Conservation (phyloP, 768 basidiomycete genomes). For the Tephrocybe sp. region DNA sequence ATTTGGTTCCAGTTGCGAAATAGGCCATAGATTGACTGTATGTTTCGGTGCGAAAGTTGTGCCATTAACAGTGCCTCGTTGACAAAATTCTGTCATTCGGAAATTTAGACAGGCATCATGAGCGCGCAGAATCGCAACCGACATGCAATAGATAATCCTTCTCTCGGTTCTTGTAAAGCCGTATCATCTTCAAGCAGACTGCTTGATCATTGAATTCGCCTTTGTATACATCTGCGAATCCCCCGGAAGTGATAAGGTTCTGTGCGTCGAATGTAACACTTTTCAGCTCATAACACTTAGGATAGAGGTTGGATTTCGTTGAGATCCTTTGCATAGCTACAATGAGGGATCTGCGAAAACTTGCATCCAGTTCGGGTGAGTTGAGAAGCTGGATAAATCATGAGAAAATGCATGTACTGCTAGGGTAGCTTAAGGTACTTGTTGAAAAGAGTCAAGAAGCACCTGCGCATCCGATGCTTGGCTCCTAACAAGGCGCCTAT, state of each 20-base stretch:
- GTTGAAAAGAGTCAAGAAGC: neutral
- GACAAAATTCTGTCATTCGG: neutral
- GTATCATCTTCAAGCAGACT: slow-evolving; percentile 2
- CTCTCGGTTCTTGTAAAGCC: neutral
- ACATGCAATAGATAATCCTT: neutral
- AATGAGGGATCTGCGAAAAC: neutral
- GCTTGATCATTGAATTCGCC: neutral
- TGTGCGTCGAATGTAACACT: neutral
- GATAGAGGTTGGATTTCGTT: neutral
- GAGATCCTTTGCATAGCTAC: neutral
- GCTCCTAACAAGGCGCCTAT: neutral
- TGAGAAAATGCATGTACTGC: neutral
- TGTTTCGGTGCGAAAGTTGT: slow-evolving; percentile 7
- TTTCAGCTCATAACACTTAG: neutral
- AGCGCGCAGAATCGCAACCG: neutral
- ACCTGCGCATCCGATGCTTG: neutral
- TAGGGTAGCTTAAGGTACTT: neutral
- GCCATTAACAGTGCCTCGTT: slow-evolving; percentile 1
- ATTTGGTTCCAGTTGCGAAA: slow-evolving; percentile 8
- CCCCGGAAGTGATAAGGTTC: neutral
- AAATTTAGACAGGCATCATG: neutral
- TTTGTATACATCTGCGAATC: slow-evolving; percentile 3
- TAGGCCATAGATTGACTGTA: slow-evolving; percentile 17
- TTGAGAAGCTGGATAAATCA: neutral
- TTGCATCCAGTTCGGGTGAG: neutral